Conservation (phyloP, 192 early-diverging fungal genomes). For the Coemansia sp. region DNA sequence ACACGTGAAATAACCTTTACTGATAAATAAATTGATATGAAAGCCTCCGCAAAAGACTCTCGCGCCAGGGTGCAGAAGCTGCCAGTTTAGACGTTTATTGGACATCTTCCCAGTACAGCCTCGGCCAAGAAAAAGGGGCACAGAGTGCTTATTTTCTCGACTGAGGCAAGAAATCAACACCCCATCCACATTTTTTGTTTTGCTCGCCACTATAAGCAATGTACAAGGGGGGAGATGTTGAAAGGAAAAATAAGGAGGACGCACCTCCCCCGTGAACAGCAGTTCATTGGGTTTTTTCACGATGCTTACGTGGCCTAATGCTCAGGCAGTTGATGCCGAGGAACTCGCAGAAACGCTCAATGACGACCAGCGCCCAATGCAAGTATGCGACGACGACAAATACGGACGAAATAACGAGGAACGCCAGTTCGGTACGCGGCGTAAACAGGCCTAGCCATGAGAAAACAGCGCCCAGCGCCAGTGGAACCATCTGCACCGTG, state of each 20-base stretch:
- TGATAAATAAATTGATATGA: neutral
- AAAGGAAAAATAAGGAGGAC: neutral
- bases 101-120: too few species aligned
- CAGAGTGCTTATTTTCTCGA: too few species aligned
- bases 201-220: neutral
- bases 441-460: slow-evolving; percentile 68
- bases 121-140: too few species aligned
- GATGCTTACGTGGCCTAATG: slow-evolving; percentile 62
- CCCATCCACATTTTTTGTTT: too few species aligned
- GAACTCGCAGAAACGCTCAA: slow-evolving; percentile 82
- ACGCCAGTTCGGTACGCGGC: slow-evolving; percentile 64
- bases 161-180: too few species aligned
- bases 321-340: slow-evolving; percentile 83
- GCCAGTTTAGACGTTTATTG: too few species aligned
- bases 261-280: neutral
- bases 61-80: too few species aligned
- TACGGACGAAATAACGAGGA: slow-evolving; percentile 65
- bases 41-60: neutral
- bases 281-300: slow-evolving; percentile 39
- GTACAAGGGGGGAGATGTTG: neutral
- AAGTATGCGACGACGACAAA: slow-evolving; percentile 76
- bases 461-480: slow-evolving; percentile 69
- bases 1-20: neutral
- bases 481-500: slow-evolving; percentile 72
- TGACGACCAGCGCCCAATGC: slow-evolving; percentile 83